Evolutionary conservation across 2,329 filamentous ascomycete genomes (phyloP).

Genomic region (Cladobotryum mycophilum): DNA sequence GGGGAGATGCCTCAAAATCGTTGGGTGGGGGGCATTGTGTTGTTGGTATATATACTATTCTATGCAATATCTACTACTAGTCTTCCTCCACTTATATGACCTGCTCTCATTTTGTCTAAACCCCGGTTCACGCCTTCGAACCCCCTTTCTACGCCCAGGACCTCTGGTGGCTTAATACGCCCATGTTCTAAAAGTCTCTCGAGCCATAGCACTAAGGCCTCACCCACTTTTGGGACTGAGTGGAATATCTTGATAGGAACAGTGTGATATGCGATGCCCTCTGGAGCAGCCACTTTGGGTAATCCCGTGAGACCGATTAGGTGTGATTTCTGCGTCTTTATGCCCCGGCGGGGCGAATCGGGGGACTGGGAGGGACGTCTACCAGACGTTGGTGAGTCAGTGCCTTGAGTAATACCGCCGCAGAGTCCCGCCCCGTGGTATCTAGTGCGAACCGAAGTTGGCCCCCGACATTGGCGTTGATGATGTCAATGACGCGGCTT

Average conservation of each 20-base stretch:
- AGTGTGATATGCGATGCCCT: conserved; percentile 50
- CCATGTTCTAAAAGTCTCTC: conserved; percentile 55
- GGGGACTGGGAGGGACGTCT: conserved; percentile 30
- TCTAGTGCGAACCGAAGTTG: conserved; percentile 63
- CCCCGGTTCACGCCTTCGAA: conserved; percentile 61
- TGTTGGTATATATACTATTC: conserved; percentile 1
- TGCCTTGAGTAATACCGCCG: conserved; percentile 49
- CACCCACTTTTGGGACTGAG: conserved; percentile 56
- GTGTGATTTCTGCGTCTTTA: conserved; percentile 38
- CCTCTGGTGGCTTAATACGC: conserved; percentile 53
- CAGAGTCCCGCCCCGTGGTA: conserved; percentile 59
- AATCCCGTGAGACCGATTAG: conserved; percentile 62
- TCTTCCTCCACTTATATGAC: conserved; percentile 61
- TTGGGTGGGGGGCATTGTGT: background rate
- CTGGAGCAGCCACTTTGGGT: conserved; percentile 47
- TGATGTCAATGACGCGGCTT: conserved; percentile 57
- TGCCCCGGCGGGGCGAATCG: conserved; percentile 28
- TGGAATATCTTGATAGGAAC: conserved; percentile 75
- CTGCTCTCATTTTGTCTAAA: conserved; percentile 58
- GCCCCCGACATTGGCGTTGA: conserved; percentile 51
- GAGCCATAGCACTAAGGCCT: conserved; percentile 58
- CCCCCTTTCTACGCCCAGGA: conserved; percentile 58
- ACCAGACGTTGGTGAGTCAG: conserved; percentile 30
- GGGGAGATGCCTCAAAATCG: background rate
- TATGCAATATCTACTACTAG: conserved; percentile 48